phyloP scores from a whole-genome alignment of 495 filamentous ascomycete species.

The Penicillium tannophilum region DNA sequence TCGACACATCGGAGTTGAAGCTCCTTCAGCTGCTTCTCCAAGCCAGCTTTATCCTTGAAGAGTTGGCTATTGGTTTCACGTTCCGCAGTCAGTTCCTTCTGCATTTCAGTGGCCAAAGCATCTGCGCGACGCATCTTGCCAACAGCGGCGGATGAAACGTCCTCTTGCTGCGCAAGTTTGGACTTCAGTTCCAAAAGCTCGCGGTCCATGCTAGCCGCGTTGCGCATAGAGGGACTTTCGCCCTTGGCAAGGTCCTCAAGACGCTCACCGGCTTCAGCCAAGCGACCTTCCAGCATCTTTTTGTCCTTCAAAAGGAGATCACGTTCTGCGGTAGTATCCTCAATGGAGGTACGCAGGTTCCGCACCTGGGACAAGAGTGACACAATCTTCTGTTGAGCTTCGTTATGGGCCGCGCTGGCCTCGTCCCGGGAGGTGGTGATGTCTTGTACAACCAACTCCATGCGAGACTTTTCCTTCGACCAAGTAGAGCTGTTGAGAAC shows the following conservation, averaged over 20 bases:
- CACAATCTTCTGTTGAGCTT: constrained; percentile 90
- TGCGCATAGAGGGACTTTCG: constrained; percentile 86
- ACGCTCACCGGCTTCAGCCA: constrained; percentile 83
- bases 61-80: constrained; percentile 80
- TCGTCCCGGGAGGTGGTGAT: constrained; percentile 89
- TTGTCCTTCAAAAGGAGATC: constrained; percentile 89
- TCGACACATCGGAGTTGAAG: constrained; percentile 88
- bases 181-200: constrained; percentile 91
- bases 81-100: constrained; percentile 92
- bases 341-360: constrained; percentile 76
- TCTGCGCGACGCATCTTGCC: constrained; percentile 99
- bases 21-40: constrained; percentile 93
- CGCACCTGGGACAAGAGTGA: constrained; percentile 90
- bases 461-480: constrained; percentile 94
- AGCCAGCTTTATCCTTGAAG: constrained; percentile 85
- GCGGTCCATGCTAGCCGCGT: constrained; percentile 86
- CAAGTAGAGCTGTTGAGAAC: constrained; percentile 96
- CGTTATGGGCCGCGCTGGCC: constrained; percentile 88
- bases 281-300: constrained; percentile 80
- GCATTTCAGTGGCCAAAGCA: constrained; percentile 81
- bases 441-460: constrained; percentile 90
- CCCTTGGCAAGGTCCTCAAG: constrained; percentile 89
- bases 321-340: constrained; percentile 83
- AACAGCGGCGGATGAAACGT: constrained; percentile 87
- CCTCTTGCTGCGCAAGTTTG: constrained; percentile 87